phyloP scores from a whole-genome alignment of 805 yeast species.

The Candida boleticola region DNA sequence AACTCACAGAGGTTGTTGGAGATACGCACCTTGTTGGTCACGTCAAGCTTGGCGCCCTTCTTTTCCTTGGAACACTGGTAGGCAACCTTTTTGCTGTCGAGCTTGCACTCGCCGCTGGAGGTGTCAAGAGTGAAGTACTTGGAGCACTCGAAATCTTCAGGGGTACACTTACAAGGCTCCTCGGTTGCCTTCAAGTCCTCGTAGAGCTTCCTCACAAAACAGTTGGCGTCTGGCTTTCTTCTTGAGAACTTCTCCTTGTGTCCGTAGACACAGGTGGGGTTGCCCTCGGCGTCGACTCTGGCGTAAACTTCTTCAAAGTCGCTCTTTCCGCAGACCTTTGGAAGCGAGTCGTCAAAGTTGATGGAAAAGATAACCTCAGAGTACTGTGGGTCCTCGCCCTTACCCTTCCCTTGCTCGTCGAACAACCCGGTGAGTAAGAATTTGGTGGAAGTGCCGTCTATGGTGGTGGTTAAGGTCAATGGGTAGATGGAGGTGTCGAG shows the following conservation, averaged over 20 bases:
- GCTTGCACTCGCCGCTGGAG: constrained; percentile 47
- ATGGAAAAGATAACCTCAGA: constrained; percentile 33
- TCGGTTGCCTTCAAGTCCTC: constrained; percentile 47
- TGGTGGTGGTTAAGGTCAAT: constrained; percentile 48
- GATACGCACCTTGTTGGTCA: constrained; percentile 40
- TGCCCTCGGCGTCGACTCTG: constrained; percentile 31
- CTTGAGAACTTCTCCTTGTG: constrained; percentile 60
- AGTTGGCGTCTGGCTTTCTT: constrained; percentile 62
- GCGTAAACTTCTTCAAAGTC: constrained; percentile 72
- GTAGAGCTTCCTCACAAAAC: constrained; percentile 53
- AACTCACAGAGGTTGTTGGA: constrained; percentile 46
- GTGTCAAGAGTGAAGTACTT: constrained; percentile 37
- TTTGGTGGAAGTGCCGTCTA: constrained; percentile 67
- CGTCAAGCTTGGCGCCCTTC: constrained; percentile 16
- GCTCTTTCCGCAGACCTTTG: constrained; percentile 34
- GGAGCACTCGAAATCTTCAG: constrained; percentile 70
- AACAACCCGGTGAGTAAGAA: constrained; percentile 51
- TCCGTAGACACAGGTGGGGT: constrained; percentile 63
- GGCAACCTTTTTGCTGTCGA: constrained; percentile 21
- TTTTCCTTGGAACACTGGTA: constrained; percentile 21
- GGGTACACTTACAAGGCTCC: constrained; percentile 62
- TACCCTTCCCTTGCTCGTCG: constrained; percentile 6
- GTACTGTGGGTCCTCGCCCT: constrained; percentile 7
- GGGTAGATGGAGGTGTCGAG: constrained; percentile 46
- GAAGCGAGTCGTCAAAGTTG: constrained; percentile 59